Percentiles rank a stretch among this genome's conserved stretches.
Conservation (phyloP, 2,329 filamentous ascomycete genomes). For the Zymoseptoria brevis region DNA sequence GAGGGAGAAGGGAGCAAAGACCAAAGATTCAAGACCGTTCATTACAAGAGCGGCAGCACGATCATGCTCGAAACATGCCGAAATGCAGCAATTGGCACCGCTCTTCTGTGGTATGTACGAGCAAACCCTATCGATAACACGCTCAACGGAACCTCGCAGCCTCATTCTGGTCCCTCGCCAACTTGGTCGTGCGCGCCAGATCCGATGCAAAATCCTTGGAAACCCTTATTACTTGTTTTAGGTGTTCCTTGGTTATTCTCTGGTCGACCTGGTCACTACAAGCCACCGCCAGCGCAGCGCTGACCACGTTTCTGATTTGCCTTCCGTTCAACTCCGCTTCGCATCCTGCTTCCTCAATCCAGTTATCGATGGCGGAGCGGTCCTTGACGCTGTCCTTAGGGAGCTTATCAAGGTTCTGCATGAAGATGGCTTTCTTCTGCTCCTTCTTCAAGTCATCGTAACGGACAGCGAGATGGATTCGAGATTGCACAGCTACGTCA, state of each 20-base stretch:
- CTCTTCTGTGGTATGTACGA: too few species aligned
- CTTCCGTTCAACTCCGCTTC: constrained; percentile 4
- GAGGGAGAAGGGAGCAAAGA: neutral
- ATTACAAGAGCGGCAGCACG: neutral
- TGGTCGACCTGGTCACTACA: neutral
- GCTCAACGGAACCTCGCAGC: neutral
- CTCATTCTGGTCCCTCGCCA: neutral
- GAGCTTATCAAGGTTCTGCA: neutral
- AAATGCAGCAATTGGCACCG: too few species aligned
- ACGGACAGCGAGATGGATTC: constrained; percentile 6
- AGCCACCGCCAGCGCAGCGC: constrained; percentile 5
- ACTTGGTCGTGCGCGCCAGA: neutral
- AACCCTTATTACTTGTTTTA: neutral
- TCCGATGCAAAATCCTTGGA: neutral
- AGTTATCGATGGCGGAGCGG: neutral
- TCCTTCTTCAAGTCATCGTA: constrained; percentile 1
- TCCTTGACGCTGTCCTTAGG: neutral
- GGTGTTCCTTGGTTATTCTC: neutral
- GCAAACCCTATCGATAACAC: neutral
- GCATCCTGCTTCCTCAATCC: neutral
- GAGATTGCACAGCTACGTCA: constrained; percentile 7
- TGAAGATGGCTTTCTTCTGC: constrained; percentile 1
- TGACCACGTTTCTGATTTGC: constrained; percentile 9
- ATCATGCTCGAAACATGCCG: neutral
- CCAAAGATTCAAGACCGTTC: too few species aligned